Conservation (phyloP, 2,329 filamentous ascomycete genomes). For the Fusarium praegraminearum region DNA sequence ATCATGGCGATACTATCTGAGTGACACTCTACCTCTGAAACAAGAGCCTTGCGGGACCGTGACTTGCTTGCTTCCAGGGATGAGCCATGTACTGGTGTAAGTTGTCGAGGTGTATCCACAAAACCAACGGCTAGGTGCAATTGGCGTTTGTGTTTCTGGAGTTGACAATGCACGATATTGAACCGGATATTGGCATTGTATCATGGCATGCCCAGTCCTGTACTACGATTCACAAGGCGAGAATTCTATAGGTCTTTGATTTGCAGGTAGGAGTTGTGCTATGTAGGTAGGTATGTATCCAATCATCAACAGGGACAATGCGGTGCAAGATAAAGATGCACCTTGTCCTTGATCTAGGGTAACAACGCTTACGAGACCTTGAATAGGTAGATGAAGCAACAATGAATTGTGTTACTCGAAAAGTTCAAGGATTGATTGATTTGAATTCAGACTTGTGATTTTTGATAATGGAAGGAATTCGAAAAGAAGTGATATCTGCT, state of each 20-base stretch:
- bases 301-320: constrained; percentile 13
- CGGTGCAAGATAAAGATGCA: constrained; percentile 31
- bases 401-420: constrained; percentile 13
- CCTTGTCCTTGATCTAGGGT: constrained; percentile 32
- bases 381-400: constrained; percentile 35
- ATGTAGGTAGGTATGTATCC: neutral
- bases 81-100: neutral
- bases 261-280: neutral
- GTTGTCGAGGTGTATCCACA: neutral
- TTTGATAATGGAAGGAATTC: neutral
- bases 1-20: constrained; percentile 12
- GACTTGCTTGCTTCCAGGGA: neutral
- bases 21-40: constrained; percentile 14
- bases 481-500: neutral
- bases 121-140: constrained; percentile 5
- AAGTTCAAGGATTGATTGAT: neutral
- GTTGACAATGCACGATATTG: constrained; percentile 2
- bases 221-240: neutral
- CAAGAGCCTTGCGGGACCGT: constrained; percentile 10
- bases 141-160: neutral
- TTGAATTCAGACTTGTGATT: neutral
- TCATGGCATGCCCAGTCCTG: constrained; percentile 2
- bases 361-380: constrained; percentile 27
- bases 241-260: neutral
- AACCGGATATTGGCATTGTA: constrained; percentile 21